Conservation (phyloP, 1,284 basidiomycete species). For the Veloboletus limbatus region DNA sequence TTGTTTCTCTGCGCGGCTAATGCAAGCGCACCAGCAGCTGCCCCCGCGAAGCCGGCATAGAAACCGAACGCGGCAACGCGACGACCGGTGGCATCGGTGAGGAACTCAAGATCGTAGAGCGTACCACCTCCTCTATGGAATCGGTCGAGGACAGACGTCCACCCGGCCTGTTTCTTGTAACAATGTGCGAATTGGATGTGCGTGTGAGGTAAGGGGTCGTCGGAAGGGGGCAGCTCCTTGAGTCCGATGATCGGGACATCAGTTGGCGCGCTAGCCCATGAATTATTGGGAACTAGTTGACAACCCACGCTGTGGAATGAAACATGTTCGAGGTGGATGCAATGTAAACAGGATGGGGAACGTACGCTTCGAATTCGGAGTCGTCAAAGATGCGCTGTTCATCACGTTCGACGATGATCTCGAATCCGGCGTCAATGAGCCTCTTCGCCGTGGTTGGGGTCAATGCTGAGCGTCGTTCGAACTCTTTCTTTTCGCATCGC, state of each 20-base stretch:
- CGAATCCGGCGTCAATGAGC: slow-evolving; percentile 90
- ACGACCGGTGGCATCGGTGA: slow-evolving; percentile 81
- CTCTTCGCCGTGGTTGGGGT: slow-evolving; percentile 91
- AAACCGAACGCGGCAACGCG: slow-evolving; percentile 99
- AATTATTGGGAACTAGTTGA: slow-evolving; percentile 84
- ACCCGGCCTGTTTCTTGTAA: slow-evolving; percentile 96
- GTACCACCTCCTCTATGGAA: slow-evolving; percentile 87
- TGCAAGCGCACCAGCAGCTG: slow-evolving; percentile 89
- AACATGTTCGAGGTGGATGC: background rate
- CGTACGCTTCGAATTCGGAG: slow-evolving; percentile 89
- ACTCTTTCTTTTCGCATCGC: slow-evolving; percentile 92
- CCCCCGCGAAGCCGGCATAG: slow-evolving; percentile 97
- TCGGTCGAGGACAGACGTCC: slow-evolving; percentile 84
- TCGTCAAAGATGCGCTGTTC: slow-evolving; percentile 96
- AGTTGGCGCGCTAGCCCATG: slow-evolving; percentile 81
- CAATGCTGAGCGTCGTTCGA: slow-evolving; percentile 91
- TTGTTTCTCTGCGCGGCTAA: slow-evolving; percentile 69
- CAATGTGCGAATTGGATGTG: slow-evolving; percentile 99
- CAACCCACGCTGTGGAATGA: slow-evolving; percentile 73
- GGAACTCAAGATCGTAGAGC: slow-evolving; percentile 96
- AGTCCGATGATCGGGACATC: slow-evolving; percentile 89
- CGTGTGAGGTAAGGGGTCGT: slow-evolving; percentile 82
- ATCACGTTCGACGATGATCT: slow-evolving; percentile 91
- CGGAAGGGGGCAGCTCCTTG: slow-evolving; percentile 89
- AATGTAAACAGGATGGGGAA: background rate